Evolutionary conservation across 164 flowering plant species (phyloP).

Genomic region (Berberis vulgaris): DNA sequence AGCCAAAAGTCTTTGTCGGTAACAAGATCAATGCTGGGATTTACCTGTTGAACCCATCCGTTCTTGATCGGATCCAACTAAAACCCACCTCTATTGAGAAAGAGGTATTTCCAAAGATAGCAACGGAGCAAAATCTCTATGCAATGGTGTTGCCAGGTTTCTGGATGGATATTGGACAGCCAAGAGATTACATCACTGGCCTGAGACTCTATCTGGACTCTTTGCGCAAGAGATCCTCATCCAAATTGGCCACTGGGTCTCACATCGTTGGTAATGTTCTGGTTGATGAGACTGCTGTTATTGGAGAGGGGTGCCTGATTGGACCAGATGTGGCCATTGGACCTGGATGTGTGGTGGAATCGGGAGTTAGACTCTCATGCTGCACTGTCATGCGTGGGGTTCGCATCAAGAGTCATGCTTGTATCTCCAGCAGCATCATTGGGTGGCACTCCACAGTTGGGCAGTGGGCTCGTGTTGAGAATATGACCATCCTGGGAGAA

Average conservation of each 20-base stretch:
- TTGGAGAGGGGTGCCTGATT: slow-evolving; percentile 22
- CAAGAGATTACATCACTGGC: slow-evolving; percentile 22
- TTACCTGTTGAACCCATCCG: slow-evolving; percentile 19
- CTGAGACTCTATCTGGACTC: slow-evolving; percentile 16
- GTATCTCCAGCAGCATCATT: slow-evolving; percentile 18
- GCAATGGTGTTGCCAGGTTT: slow-evolving; percentile 25
- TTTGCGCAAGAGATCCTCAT: slow-evolving; percentile 9
- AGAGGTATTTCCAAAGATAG: slow-evolving; percentile 20
- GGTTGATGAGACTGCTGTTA: slow-evolving; percentile 15
- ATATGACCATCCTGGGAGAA: slow-evolving; percentile 22
- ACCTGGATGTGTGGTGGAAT: slow-evolving; percentile 17
- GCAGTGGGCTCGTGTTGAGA: slow-evolving; percentile 18
- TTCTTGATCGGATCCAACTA: slow-evolving; percentile 16
- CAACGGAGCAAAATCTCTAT: slow-evolving; percentile 14
- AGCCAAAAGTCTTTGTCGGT: slow-evolving; percentile 18
- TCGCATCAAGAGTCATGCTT: slow-evolving; percentile 13
- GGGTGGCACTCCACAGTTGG: slow-evolving; percentile 21
- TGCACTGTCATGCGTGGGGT: slow-evolving; percentile 19
- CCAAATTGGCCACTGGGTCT: slow-evolving; percentile 15
- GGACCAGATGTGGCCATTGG: slow-evolving; percentile 25
- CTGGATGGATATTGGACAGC: slow-evolving; percentile 24
- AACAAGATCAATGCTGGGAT: slow-evolving; percentile 23
- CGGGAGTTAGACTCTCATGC: slow-evolving; percentile 18
- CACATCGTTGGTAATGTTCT: slow-evolving; percentile 21
- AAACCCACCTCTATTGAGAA: slow-evolving; percentile 23